Evolutionary conservation across 768 basidiomycete genomes (phyloP).

Genomic region (Kwoniella dejecticola): DNA sequence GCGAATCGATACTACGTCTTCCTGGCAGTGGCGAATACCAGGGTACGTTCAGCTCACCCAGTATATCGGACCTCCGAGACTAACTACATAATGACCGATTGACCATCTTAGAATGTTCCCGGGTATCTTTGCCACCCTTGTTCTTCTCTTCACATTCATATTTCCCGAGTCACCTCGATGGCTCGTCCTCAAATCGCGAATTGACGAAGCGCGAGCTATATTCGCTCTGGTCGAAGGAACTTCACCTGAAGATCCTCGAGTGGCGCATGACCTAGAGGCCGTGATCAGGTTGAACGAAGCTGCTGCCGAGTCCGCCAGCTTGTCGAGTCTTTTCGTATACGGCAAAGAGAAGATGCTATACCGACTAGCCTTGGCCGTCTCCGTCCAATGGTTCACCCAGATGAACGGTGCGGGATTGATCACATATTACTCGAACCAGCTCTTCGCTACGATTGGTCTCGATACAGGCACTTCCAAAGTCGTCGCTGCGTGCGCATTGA

Average conservation of each 20-base stretch:
- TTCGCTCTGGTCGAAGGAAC: constrained; percentile 22
- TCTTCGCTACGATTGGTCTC: constrained; percentile 30
- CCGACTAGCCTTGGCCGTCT: constrained; percentile 24
- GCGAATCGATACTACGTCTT: not conserved
- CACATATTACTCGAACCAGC: constrained; percentile 33
- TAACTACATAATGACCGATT: not conserved
- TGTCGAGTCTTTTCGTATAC: constrained; percentile 26
- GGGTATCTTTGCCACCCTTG: constrained; percentile 28
- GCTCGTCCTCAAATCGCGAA: constrained; percentile 52
- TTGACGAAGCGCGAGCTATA: constrained; percentile 27
- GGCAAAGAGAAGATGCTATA: constrained; percentile 32
- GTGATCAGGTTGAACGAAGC: too few species aligned
- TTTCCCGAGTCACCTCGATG: constrained; percentile 52
- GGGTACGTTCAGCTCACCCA: constrained; percentile 3
- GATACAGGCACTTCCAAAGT: constrained; percentile 23
- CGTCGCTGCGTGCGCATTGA: constrained; percentile 26
- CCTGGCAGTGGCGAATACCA: constrained; percentile 29
- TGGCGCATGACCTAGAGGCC: too few species aligned
- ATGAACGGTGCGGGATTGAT: constrained; percentile 30
- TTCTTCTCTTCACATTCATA: constrained; percentile 21
- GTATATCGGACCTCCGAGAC: too few species aligned
- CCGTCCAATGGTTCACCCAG: constrained; percentile 25
- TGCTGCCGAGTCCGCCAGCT: constrained; percentile 22
- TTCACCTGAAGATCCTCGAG: too few species aligned
- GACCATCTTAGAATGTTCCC: constrained; percentile 22